Evolutionary conservation across 176 grass and related monocot species (phyloP).

Genomic region (Eleusine indica): DNA sequence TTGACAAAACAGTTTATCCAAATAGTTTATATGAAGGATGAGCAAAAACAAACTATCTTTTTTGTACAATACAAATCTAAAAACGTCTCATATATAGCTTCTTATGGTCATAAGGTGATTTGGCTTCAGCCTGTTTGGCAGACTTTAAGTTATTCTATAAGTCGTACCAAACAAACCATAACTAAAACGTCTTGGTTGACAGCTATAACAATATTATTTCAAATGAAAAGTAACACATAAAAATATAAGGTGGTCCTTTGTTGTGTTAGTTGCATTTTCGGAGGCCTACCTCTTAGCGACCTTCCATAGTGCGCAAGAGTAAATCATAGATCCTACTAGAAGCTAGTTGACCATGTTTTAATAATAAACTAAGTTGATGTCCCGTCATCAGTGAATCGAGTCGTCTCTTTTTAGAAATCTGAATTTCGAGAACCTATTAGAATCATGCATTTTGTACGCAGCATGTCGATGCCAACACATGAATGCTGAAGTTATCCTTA

Average conservation of each 20-base stretch:
- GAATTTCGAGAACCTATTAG: neutral
- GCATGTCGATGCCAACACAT: neutral
- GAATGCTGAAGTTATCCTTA: neutral
- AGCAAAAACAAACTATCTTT: too few species aligned
- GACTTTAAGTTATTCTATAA: too few species aligned
- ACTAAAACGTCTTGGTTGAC: too few species aligned
- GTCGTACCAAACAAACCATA: too few species aligned
- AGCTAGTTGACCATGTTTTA: neutral
- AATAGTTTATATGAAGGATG: too few species aligned
- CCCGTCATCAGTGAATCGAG: neutral
- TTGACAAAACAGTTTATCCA: too few species aligned
- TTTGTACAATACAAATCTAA: too few species aligned
- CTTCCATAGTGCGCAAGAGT: neutral
- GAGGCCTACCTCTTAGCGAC: neutral
- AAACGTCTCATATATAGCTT: too few species aligned
- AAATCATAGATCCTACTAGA: neutral
- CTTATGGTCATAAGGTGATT: too few species aligned
- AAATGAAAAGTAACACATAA: neutral
- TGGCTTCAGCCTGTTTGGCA: too few species aligned
- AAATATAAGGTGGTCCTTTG: neutral
- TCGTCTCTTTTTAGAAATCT: neutral
- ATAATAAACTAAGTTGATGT: neutral
- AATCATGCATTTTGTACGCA: neutral
- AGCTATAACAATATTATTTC: too few species aligned
- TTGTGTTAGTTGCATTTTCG: neutral